These are phyloP conservation scores for Podaxis carcinomalis DNA, from an alignment of 768 basidiomycete genomes.

Conservation along the genomic window DNA sequence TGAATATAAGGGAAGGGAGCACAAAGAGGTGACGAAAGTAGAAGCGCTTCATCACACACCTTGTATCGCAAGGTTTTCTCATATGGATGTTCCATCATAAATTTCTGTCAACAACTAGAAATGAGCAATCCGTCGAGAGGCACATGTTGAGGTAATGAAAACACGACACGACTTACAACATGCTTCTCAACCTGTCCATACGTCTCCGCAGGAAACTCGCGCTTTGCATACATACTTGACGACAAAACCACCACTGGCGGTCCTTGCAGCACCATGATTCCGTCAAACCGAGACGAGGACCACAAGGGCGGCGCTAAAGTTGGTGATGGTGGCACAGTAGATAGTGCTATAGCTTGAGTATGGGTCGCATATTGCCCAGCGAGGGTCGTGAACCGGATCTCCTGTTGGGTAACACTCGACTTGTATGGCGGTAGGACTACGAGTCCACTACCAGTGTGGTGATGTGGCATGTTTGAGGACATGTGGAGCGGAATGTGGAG, in stretches of 20 bases:
- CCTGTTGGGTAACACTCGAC: not conserved
- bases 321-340: not conserved
- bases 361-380: not conserved
- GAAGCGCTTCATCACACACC: not conserved
- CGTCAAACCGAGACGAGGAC: not conserved
- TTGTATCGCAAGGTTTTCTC: not conserved
- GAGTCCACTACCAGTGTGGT: not conserved
- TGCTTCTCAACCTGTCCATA: not conserved
- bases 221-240: not conserved
- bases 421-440: not conserved
- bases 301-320: too few relatives aligned
- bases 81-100: not conserved
- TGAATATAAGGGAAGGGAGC: not conserved
- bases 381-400: not conserved
- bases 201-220: not conserved
- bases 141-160: not conserved
- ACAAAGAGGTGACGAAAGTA: not conserved
- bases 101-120: not conserved
- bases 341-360: not conserved
- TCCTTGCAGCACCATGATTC: not conserved
- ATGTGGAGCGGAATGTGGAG: not conserved
- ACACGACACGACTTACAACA: not conserved
- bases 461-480: not conserved
- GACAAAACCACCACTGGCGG: not conserved
- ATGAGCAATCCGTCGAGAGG: not conserved